Evolutionary conservation across 768 basidiomycete species (phyloP).

Genomic region (Tylopilus plumbeoviolaceoides): DNA sequence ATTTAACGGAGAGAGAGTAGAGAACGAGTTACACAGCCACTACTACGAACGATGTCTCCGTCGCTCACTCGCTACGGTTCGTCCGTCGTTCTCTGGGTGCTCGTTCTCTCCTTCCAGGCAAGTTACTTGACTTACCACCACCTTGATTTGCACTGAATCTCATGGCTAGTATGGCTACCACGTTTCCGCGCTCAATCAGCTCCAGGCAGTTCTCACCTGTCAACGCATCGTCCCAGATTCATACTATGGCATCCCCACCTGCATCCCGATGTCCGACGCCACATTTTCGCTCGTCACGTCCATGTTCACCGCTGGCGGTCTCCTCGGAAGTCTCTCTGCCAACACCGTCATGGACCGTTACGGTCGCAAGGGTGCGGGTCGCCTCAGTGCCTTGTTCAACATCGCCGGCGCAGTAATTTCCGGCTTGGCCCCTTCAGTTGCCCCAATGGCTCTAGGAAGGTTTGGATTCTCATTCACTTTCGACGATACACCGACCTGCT

Average conservation of each 20-base stretch:
- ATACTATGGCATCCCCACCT: constrained; percentile 53
- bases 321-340: constrained; percentile 69
- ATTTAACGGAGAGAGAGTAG: not conserved
- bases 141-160: too few relatives aligned
- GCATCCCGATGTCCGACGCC: constrained; percentile 74
- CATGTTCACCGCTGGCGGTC: constrained; percentile 83
- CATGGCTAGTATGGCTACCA: constrained; percentile 78
- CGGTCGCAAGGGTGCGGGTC: constrained; percentile 68
- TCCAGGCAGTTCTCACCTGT: constrained; percentile 77
- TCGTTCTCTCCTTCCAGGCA: constrained; percentile 55
- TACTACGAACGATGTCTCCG: constrained; percentile 3
- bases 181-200: constrained; percentile 87
- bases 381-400: constrained; percentile 52
- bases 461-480: constrained; percentile 25
- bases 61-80: constrained; percentile 62
- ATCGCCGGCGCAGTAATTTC: constrained; percentile 63
- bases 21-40: not conserved
- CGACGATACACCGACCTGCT: not conserved
- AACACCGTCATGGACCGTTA: constrained; percentile 64
- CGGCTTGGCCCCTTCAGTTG: constrained; percentile 54
- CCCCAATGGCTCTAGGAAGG: constrained; percentile 63
- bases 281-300: constrained; percentile 82
- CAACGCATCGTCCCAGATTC: constrained; percentile 25
- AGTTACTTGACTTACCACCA: constrained; percentile 3
- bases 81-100: constrained; percentile 64